Conservation (phyloP, 1,284 basidiomycete genomes). For the Acaromyces ingoldii region DNA sequence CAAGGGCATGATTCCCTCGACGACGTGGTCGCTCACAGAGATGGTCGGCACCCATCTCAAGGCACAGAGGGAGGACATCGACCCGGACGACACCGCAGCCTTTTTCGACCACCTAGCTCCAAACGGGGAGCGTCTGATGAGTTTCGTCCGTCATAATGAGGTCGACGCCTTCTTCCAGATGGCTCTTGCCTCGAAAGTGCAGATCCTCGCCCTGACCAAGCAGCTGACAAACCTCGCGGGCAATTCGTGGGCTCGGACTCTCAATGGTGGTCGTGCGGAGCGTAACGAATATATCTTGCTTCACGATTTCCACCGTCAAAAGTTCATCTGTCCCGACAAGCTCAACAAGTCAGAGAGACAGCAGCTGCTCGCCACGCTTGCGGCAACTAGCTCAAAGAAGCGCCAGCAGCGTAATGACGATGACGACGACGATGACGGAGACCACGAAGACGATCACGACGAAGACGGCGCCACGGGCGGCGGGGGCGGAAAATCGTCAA, state of each 20-base stretch:
- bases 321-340: conserved; percentile 96
- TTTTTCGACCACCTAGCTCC: conserved; percentile 83
- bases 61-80: conserved; percentile 62
- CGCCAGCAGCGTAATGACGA: conserved; percentile 25
- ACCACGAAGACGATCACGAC: conserved; percentile 7
- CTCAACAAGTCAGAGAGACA: conserved; percentile 61
- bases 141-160: conserved; percentile 86
- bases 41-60: conserved; percentile 76
- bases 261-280: conserved; percentile 74
- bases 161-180: conserved; percentile 92
- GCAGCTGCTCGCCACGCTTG: conserved; percentile 35
- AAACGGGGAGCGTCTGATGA: conserved; percentile 72
- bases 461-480: conserved; percentile 35
- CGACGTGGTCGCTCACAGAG: conserved; percentile 93
- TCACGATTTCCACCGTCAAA: conserved; percentile 93
- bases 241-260: conserved; percentile 70
- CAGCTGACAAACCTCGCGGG: conserved; percentile 96
- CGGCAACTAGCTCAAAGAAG: conserved; percentile 33
- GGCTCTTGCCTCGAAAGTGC: conserved; percentile 86
- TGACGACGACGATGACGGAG: conserved; percentile 25
- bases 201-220: conserved; percentile 79
- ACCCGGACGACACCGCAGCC: conserved; percentile 84
- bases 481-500: conserved; percentile 58
- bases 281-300: conserved; percentile 98
- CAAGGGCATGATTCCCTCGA: conserved; percentile 69